These are phyloP conservation scores for Saturnispora serradocipensis DNA, from an alignment of 805 yeast genomes.

Conservation along the genomic window DNA sequence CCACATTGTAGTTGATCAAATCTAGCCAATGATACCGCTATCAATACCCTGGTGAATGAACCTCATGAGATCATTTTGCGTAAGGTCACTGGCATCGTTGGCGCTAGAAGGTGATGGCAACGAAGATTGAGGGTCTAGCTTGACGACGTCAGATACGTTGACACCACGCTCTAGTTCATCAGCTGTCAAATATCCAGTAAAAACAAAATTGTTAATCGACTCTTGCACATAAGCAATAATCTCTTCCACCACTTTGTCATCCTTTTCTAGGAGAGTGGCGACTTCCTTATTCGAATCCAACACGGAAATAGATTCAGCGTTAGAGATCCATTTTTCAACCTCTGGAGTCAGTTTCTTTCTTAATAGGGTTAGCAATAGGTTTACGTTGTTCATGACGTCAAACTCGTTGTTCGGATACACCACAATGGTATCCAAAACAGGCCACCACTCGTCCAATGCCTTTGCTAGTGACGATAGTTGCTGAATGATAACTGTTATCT, in stretches of 20 bases:
- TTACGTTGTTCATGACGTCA: conserved; percentile 79
- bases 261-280: conserved; percentile 19
- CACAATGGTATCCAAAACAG: conserved; percentile 53
- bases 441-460: conserved; percentile 54
- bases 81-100: conserved; percentile 16
- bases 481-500: conserved; percentile 72
- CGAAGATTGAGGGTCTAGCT: not conserved
- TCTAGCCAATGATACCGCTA: conserved; percentile 10
- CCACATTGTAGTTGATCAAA: not conserved
- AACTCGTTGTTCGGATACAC: conserved; percentile 78
- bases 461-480: conserved; percentile 73
- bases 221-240: conserved; percentile 48
- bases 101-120: not conserved
- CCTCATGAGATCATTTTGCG: conserved; percentile 32
- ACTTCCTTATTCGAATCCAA: not conserved
- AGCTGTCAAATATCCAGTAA: conserved; percentile 51
- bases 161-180: conserved; percentile 34
- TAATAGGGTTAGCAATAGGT: conserved; percentile 70
- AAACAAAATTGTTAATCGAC: conserved; percentile 43
- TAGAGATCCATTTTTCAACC: conserved; percentile 74
- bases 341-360: conserved; percentile 88
- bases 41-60: conserved; percentile 39
- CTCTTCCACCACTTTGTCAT: conserved; percentile 64
- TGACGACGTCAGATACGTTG: conserved; percentile 13
- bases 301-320: conserved; percentile 21